Base-by-base conservation (phyloP, 2,329 filamentous ascomycete species). In the Didymellaceae sp. region DNA sequence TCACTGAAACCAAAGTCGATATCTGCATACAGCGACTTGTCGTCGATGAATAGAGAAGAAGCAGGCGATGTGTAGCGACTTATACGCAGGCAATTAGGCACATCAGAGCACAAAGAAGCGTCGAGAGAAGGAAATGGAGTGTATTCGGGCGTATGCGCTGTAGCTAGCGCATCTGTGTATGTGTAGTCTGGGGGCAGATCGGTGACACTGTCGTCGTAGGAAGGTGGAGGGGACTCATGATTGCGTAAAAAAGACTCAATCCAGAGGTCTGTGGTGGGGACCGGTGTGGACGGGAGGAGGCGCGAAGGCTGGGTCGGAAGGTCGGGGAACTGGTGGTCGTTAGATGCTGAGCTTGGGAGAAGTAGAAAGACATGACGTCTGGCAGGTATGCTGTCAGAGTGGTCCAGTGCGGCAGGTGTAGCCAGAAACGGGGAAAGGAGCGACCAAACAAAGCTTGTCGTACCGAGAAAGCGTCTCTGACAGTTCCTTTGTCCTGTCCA, bases 1-100 rank as follows among this genome's bases (percentile, higher is more conserved):
- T 82, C 76, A 43, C 79, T 72, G 20, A 78, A 82, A 17, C 76
- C 75, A 50, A 88, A 83, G 63, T 89, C 85, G 41, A 89, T 74
- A 22, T 75, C 71, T 16, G 74, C 65, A 59, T 68, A 65, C 17
- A 62, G 45, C 30, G 61, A 65, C 59, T 72, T 70, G 46, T 68
- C 62, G 54, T 70, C 63, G 14, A 70, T 18, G 38, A 62, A 65
- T 26, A 71, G 51, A 13, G 64, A 70, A 43, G 67, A 66, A 33
- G 32, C 40, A 31, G 63, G 65, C 24, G 63, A 67, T 9, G 63
- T 66, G 53, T 63, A 54, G 52, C 63, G 59, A 47, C 63, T 69
- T 38, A 63, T 48, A 26, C 67, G 63, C 47, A 67, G 48, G 51
- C 63, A 66, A 42, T 66, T 64, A 10, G 66, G 63, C 11, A 62